Conservation (phyloP, 495 filamentous ascomycete genomes). For the Trichocladium uniseriatum region DNA sequence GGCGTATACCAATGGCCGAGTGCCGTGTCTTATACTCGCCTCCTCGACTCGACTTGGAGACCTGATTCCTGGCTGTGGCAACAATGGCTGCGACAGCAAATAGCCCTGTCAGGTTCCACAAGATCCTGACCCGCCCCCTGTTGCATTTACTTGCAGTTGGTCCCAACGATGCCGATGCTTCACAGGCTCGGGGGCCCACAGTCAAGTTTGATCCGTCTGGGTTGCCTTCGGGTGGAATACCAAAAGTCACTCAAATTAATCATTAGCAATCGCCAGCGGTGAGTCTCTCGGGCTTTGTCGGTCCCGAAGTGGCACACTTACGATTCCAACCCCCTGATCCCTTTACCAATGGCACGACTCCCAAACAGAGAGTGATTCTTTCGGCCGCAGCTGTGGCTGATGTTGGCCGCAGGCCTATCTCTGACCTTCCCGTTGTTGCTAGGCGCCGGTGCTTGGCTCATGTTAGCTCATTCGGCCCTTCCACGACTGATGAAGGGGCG, state of each 20-base stretch:
- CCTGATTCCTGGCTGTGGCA: neutral
- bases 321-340: neutral
- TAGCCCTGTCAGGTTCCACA: neutral
- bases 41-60: neutral
- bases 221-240: neutral
- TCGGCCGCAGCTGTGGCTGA: too few species aligned
- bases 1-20: too few species aligned
- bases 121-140: neutral
- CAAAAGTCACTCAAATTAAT: neutral
- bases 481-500: neutral
- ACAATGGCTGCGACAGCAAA: neutral
- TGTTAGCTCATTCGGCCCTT: neutral
- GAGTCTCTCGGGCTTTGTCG: neutral
- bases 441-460: neutral
- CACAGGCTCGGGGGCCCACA: neutral
- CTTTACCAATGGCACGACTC: neutral
- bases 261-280: neutral
- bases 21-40: neutral
- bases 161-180: neutral
- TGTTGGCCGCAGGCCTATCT: neutral
- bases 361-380: too few species aligned
- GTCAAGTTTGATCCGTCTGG: conserved; percentile 2
- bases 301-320: neutral
- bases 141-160: neutral
- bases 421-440: neutral